Conservation (phyloP, 2,329 filamentous ascomycete genomes). For the Neurospora crassa region DNA sequence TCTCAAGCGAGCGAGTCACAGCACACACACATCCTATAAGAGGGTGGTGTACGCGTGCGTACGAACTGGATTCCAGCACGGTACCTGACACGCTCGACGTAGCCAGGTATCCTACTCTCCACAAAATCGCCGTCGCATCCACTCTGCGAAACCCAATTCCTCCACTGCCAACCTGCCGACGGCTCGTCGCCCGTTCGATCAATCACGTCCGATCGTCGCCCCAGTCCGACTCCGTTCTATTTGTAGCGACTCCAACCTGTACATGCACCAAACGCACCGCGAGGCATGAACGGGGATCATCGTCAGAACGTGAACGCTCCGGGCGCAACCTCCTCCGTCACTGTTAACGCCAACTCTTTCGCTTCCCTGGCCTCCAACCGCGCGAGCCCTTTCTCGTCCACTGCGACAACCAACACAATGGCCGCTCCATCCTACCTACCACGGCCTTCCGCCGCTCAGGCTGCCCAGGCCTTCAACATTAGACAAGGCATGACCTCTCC, state of each 20-base stretch:
- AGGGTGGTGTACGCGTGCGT: background rate
- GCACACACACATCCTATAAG: background rate
- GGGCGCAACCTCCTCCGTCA: constrained; percentile 18
- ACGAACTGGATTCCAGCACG: background rate
- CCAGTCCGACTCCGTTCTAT: constrained; percentile 12
- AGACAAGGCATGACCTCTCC: constrained; percentile 24
- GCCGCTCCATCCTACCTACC: constrained; percentile 33
- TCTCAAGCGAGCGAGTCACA: background rate
- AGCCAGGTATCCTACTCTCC: background rate
- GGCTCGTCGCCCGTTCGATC: constrained; percentile 17
- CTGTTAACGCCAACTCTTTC: constrained; percentile 26
- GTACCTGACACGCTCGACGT: background rate
- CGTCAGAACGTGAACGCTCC: constrained; percentile 9
- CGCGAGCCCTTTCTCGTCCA: constrained; percentile 24
- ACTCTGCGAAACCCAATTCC: constrained; percentile 5
- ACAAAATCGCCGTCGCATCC: constrained; percentile 6
- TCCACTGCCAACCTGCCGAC: background rate
- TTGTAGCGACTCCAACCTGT: constrained; percentile 3
- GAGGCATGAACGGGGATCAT: constrained; percentile 24
- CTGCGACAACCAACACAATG: constrained; percentile 30
- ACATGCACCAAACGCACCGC: constrained; percentile 22
- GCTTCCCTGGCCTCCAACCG: constrained; percentile 23
- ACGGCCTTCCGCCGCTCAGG: constrained; percentile 4
- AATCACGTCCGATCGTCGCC: constrained; percentile 21
- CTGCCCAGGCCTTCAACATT: constrained; percentile 27